Evolutionary conservation across 2,329 filamentous ascomycete genomes (phyloP).

Genomic region (Phaeosphaeriaceae sp.): DNA sequence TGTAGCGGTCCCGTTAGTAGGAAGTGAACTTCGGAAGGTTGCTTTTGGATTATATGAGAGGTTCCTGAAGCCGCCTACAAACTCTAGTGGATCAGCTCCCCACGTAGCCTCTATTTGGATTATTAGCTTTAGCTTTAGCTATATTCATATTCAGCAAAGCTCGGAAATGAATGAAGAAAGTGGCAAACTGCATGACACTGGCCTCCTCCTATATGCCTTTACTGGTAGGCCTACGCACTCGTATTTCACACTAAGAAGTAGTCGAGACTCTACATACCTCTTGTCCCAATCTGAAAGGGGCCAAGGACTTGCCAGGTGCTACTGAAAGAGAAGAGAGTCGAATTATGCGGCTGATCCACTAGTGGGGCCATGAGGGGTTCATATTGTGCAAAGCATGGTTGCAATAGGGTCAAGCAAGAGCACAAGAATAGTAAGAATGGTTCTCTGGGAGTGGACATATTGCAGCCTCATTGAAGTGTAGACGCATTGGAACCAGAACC

Average conservation of each 20-base stretch:
- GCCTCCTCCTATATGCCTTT: too few relatives aligned
- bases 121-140: constrained; percentile 20
- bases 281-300: constrained; percentile 64
- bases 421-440: not conserved
- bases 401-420: not conserved
- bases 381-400: constrained; percentile 14
- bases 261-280: constrained; percentile 54
- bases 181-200: not conserved
- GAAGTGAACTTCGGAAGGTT: constrained; percentile 58
- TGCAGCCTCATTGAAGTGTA: not conserved
- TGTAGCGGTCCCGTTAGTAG: constrained; percentile 56
- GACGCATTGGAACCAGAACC: not conserved
- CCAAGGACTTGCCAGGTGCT: constrained; percentile 60
- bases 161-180: not conserved
- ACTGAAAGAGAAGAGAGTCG: constrained; percentile 40
- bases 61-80: constrained; percentile 58
- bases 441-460: not conserved
- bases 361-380: constrained; percentile 26
- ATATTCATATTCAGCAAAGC: not conserved
- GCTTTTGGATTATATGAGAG: constrained; percentile 52
- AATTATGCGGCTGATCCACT: constrained; percentile 13
- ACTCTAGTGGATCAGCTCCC: constrained; percentile 65
- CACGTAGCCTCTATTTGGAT: constrained; percentile 59
- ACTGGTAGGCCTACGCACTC: not conserved
- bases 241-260: not conserved